A percentile compares a stretch with the other conserved stretches of the same genome.
These are phyloP conservation scores for Aspergillus biplanus DNA, from an alignment of 495 filamentous ascomycete species.

Conservation along the genomic window DNA sequence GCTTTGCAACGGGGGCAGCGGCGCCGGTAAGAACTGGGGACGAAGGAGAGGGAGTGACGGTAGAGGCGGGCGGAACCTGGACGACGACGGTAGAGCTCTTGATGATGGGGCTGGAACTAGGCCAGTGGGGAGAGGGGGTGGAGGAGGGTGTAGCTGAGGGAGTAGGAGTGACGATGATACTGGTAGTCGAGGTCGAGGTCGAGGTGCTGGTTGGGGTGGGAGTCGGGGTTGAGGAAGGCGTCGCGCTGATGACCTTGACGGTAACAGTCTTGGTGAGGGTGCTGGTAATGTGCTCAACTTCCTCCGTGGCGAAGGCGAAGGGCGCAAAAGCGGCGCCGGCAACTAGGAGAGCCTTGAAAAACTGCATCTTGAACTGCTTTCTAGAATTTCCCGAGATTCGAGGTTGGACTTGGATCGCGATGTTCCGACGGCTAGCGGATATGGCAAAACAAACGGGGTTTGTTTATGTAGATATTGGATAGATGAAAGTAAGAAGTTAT, in stretches of 20 bases:
- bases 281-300: slow-evolving; percentile 24
- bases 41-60: slow-evolving; percentile 26
- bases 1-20: slow-evolving; percentile 36
- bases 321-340: slow-evolving; percentile 38
- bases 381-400: no score
- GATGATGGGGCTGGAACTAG: slow-evolving; percentile 20
- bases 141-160: slow-evolving; percentile 18
- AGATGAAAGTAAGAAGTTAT: slow-evolving; percentile 1
- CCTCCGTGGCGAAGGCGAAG: slow-evolving; percentile 36
- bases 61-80: slow-evolving; percentile 19
- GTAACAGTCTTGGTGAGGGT: slow-evolving; percentile 34
- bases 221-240: slow-evolving; percentile 30
- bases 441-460: not conserved
- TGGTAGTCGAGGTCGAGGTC: slow-evolving; percentile 16
- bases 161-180: slow-evolving; percentile 19
- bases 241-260: slow-evolving; percentile 37
- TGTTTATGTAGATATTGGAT: not conserved
- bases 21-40: slow-evolving; percentile 33
- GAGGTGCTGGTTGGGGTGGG: slow-evolving; percentile 25
- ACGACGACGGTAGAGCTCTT: slow-evolving; percentile 11
- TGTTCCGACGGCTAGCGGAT: not conserved
- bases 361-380: slow-evolving; percentile 33
- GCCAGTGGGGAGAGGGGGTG: slow-evolving; percentile 25
- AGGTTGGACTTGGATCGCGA: not conserved
- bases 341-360: slow-evolving; percentile 41